Conservation (phyloP, 345 rosid genomes). For the Leavenworthia alabamica region DNA sequence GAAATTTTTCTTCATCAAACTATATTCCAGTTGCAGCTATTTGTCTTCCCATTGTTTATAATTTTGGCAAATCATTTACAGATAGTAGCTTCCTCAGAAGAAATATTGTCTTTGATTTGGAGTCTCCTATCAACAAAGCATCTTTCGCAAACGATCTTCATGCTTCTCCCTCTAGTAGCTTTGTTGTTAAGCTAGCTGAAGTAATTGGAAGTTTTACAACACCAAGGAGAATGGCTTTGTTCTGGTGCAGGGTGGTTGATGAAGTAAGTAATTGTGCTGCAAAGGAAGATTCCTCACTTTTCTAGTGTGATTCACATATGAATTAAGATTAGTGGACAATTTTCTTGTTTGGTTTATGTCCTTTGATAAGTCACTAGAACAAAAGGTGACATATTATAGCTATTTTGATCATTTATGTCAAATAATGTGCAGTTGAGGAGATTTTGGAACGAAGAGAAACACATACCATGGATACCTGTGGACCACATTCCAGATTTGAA, state of each 20-base stretch:
- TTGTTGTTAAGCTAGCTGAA: slow-evolving; percentile 82
- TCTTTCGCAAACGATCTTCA: slow-evolving; percentile 71
- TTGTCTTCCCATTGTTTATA: slow-evolving; percentile 54
- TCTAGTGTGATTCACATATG: neutral
- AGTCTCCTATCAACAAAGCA: slow-evolving; percentile 29
- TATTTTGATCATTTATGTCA: neutral
- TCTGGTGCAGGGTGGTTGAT: slow-evolving; percentile 76
- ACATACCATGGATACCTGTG: slow-evolving; percentile 70
- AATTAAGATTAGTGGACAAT: slow-evolving; percentile 3
- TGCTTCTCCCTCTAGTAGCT: slow-evolving; percentile 73
- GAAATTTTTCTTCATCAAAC: slow-evolving; percentile 3
- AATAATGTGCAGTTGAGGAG: slow-evolving; percentile 62
- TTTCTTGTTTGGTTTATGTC: neutral
- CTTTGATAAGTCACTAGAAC: slow-evolving; percentile 2
- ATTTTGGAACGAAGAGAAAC: slow-evolving; percentile 68
- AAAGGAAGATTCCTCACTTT: neutral
- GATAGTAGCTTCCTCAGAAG: slow-evolving; percentile 78
- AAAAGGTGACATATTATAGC: neutral
- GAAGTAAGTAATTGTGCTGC: slow-evolving; percentile 68
- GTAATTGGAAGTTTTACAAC: slow-evolving; percentile 85
- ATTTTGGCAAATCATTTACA: slow-evolving; percentile 70
- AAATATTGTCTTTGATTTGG: slow-evolving; percentile 44
- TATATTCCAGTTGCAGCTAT: slow-evolving; percentile 34
- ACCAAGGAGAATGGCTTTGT: slow-evolving; percentile 63
- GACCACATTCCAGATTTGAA: slow-evolving; percentile 75